Evolutionary conservation across 1,284 basidiomycete genomes (phyloP), one percentile per base, ranked within the genome.

Genomic region (Irpex sp.): DNA sequence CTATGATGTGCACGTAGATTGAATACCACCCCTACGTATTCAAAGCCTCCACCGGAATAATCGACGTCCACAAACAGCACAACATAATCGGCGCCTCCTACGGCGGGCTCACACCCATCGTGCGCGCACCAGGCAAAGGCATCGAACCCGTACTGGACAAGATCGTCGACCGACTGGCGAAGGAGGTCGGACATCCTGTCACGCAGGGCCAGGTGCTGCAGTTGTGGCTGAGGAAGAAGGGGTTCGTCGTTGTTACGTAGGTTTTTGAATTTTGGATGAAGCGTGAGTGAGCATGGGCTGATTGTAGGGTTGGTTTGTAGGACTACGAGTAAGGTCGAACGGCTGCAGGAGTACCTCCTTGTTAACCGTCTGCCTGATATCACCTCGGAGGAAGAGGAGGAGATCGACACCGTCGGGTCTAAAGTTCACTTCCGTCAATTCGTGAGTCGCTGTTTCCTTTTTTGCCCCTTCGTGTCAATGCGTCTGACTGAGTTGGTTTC

Each of bases 21-120:
- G 91, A 94, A 71, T 83, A 86, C 61, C 91, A 95, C 71, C 91
- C 93, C 4, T 91, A 93, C 72, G 76, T 92, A 49, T 86, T 82
- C 77, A 81, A 84, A 66, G 78, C 80, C 5, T 72, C 82, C 36
- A 73, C 80, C 65, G 78, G 84, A 8, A 80, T 88, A 35, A 72
- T 87, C 51, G 79, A 80, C 21, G 75, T 85, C 52, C 77, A 83
- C 67, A 74, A 80, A 66, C 75, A 88, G 65, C 77, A 88, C 64
- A 80, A 82, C 58, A 93, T 94, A 68, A 76, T 81, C 19, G 79
- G 85, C 21, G 82, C 84, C 37, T 86, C 88, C 0, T 95, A 89
- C 67, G 88, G 80, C 9, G 87, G 85, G 3, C 76, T 84, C 59
- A 80, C 84, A 0, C 84, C 82, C 9, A 69, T 92, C n/a, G 78